Base-by-base conservation (phyloP, 2,329 filamentous ascomycete species). In the Pyrenochaeta sp. region DNA sequence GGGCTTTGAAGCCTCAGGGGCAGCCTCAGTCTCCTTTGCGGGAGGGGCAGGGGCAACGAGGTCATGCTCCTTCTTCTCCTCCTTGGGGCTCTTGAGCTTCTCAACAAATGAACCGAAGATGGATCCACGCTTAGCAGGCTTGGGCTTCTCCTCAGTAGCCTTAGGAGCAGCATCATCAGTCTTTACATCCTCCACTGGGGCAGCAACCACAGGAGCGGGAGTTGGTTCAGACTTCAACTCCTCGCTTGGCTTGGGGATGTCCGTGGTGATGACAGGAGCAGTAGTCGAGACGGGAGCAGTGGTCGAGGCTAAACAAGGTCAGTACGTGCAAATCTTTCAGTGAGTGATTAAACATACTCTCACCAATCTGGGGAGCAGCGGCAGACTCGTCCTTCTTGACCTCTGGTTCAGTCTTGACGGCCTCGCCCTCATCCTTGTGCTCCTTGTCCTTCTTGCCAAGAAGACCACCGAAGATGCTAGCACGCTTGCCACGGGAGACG, bases 61-160 rank as follows among this genome's bases (percentile, higher is more conserved):
- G 72, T 90, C 88, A 66, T 86, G 82, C 61, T 88, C 88, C 76
- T 90, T 88, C 83, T 94, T 94, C 85, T 82, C 80, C 57, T 72
- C 73, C 31, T 74, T 75, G 10, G 80, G 80, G 72, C 77, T 79
- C 72, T 78, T 79, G 51, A 82, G 71, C 73, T 78, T 78, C 66
- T 91, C 90, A 78, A 83, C 85, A 74, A 91, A 87, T 71, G 87
- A 88, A 68, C 86, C 87, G 78, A 96, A 96, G 70, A 93, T 88
- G 63, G 91, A 95, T 78, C 87, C 87, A 77, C 92, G 90, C 90
- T 96, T 96, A 78, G 86, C 83, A 42, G 77, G 76, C 87, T 91
- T 92, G 65, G 82, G 75, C 66, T 75, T 75, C 57, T 72, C 67
- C 42, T 75, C 69, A 37, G 75, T 78, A 60, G 69, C 67, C 60